phyloP scores from a whole-genome alignment of 768 basidiomycete genomes.

The Podaxis sp. region DNA sequence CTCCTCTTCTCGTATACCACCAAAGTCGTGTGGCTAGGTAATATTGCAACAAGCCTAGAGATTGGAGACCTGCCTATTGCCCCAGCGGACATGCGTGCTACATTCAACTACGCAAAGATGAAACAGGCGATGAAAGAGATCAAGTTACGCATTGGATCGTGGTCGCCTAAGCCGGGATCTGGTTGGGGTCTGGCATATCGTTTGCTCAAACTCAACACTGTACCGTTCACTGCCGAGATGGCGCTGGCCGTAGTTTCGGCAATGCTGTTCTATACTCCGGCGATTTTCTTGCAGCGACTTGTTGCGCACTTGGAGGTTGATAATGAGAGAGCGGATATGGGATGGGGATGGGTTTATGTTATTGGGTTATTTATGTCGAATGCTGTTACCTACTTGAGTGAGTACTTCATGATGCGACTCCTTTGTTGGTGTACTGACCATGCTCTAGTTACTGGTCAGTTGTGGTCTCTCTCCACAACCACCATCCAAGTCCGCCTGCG shows the following conservation, averaged over 20 bases:
- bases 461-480: slow-evolving; percentile 72
- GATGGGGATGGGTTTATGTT: slow-evolving; percentile 75
- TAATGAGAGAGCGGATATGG: slow-evolving; percentile 47
- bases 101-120: slow-evolving; percentile 66
- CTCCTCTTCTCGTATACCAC: slow-evolving; percentile 89
- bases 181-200: slow-evolving; percentile 67
- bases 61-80: slow-evolving; percentile 88
- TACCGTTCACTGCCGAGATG: slow-evolving; percentile 40
- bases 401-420: slow-evolving; percentile 5
- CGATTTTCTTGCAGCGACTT: slow-evolving; percentile 61
- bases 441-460: slow-evolving; percentile 56
- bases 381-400: slow-evolving; percentile 33
- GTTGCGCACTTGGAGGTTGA: slow-evolving; percentile 69
- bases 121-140: slow-evolving; percentile 51
- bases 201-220: slow-evolving; percentile 56
- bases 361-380: slow-evolving; percentile 35
- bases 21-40: slow-evolving; percentile 82
- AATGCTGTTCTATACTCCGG: slow-evolving; percentile 64
- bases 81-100: slow-evolving; percentile 67
- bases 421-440: not conserved
- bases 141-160: slow-evolving; percentile 51
- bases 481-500: slow-evolving; percentile 68
- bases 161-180: slow-evolving; percentile 59
- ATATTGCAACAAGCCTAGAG: slow-evolving; percentile 70
- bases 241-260: slow-evolving; percentile 57